Percentiles rank a stretch among this genome's conserved stretches.
phyloP scores from a whole-genome alignment of 2,329 filamentous ascomycete genomes.

The Helicocarpus griseus region DNA sequence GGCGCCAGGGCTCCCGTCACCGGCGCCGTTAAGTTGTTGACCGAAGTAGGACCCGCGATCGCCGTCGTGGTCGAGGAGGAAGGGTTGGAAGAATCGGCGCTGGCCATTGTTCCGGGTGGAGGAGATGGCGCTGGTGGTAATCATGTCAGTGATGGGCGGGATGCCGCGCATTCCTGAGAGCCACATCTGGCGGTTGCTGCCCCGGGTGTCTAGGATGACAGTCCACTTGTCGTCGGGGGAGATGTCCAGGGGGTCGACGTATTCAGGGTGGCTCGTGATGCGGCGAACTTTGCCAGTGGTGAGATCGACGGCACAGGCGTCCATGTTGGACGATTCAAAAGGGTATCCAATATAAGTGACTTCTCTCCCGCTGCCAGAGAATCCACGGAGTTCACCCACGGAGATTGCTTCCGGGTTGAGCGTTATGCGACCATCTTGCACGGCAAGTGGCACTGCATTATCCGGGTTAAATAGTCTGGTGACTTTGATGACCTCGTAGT shows the following conservation, averaged over 20 bases:
- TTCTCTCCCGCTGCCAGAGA: slow-evolving; percentile 34
- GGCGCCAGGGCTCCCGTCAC: slow-evolving; percentile 24
- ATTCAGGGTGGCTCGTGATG: slow-evolving; percentile 37
- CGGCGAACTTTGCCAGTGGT: slow-evolving; percentile 33
- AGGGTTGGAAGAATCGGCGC: slow-evolving; percentile 39
- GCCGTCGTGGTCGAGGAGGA: slow-evolving; percentile 35
- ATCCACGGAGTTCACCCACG: slow-evolving; percentile 39
- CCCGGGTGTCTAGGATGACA: slow-evolving; percentile 37
- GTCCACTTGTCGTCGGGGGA: slow-evolving; percentile 37
- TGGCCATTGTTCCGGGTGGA: slow-evolving; percentile 39
- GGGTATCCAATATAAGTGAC: slow-evolving; percentile 34
- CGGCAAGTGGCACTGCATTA: slow-evolving; percentile 13
- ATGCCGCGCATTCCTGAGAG: slow-evolving; percentile 31
- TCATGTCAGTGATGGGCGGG: slow-evolving; percentile 34
- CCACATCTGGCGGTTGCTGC: slow-evolving; percentile 34
- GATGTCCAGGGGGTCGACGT: slow-evolving; percentile 35
- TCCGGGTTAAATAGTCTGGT: slow-evolving; percentile 25
- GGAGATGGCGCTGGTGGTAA: slow-evolving; percentile 23
- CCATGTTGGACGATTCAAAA: slow-evolving; percentile 36
- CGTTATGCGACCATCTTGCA: slow-evolving; percentile 19
- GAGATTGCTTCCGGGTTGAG: slow-evolving; percentile 24
- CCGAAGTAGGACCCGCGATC: slow-evolving; percentile 39
- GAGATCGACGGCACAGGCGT: slow-evolving; percentile 35
- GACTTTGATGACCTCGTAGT: slow-evolving; percentile 35
- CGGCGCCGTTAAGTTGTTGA: slow-evolving; percentile 33